Percentiles rank a stretch among this genome's conserved stretches.
Evolutionary conservation across 176 grass and related monocot genomes (phyloP).

Genomic region (Calamus simplicifolius): DNA sequence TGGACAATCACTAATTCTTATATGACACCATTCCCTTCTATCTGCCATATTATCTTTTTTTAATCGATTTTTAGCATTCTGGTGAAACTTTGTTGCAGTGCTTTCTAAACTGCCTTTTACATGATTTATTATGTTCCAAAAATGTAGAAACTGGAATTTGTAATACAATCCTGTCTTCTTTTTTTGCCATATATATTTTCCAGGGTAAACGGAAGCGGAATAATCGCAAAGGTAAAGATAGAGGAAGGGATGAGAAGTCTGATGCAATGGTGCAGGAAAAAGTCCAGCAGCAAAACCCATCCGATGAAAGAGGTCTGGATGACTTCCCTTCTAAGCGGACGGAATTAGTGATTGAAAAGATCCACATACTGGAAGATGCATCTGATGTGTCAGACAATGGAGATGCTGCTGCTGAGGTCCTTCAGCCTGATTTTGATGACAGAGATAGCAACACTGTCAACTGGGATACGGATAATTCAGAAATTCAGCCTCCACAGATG

Average conservation of each 20-base stretch:
- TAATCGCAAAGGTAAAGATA: constrained; percentile 60
- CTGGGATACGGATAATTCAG: constrained; percentile 82
- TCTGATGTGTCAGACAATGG: constrained; percentile 76
- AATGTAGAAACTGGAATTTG: too few species aligned
- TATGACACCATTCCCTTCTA: too few species aligned
- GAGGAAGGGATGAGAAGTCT: constrained; percentile 52
- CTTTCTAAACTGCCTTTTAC: too few species aligned
- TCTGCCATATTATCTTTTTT: too few species aligned
- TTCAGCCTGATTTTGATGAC: constrained; percentile 64
- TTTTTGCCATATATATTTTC: too few species aligned
- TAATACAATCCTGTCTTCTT: too few species aligned
- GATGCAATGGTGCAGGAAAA: constrained; percentile 28
- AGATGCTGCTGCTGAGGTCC: constrained; percentile 54
- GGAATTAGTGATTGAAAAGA: constrained; percentile 26
- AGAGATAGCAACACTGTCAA: constrained; percentile 52
- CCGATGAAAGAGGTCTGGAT: constrained; percentile 47
- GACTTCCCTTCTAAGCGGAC: constrained; percentile 18
- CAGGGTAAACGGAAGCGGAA: constrained; percentile 92
- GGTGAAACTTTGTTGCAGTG: too few species aligned
- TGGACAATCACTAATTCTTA: too few species aligned
- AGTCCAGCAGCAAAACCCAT: constrained; percentile 20
- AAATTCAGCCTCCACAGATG: constrained; percentile 42
- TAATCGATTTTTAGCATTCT: too few species aligned
- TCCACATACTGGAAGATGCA: constrained; percentile 46
- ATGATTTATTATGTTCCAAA: too few species aligned